A percentile compares a stretch with the other conserved stretches of the same genome.
phyloP scores from a whole-genome alignment of 345 rosid species.

The Salix arbutifolia region DNA sequence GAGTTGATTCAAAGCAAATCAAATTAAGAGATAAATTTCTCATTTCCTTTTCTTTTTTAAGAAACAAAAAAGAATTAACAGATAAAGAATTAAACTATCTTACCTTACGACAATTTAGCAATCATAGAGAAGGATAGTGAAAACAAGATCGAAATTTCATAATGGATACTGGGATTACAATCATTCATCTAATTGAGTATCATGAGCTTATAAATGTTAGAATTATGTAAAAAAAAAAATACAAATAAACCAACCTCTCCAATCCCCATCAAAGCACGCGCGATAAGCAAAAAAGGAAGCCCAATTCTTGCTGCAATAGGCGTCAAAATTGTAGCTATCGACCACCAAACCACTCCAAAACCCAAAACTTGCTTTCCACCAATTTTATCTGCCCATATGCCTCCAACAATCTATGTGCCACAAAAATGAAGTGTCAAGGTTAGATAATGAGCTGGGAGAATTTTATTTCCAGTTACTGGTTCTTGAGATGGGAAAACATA shows the following conservation, averaged over 20 bases:
- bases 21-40: neutral
- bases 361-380: conserved; percentile 92
- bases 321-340: conserved; percentile 84
- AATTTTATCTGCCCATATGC: conserved; percentile 95
- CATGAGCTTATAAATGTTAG: neutral
- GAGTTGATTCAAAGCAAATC: neutral
- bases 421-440: conserved; percentile 21
- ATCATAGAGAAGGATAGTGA: neutral
- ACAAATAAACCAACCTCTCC: conserved; percentile 68
- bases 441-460: neutral
- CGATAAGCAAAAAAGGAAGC: conserved; percentile 77
- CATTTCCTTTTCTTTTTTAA: neutral
- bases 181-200: neutral
- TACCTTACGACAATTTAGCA: neutral
- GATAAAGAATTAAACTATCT: too few species aligned
- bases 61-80: neutral
- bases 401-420: conserved; percentile 71
- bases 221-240: neutral
- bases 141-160: neutral
- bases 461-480: neutral
- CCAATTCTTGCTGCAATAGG: conserved; percentile 91
- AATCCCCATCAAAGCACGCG: conserved; percentile 95
- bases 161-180: too few species aligned
- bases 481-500: neutral
- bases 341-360: conserved; percentile 98